Percentiles rank a stretch among this genome's conserved stretches.
These are phyloP conservation scores for Pelargonium citronellum DNA, from an alignment of 441 rosid species.

Conservation along the genomic window DNA sequence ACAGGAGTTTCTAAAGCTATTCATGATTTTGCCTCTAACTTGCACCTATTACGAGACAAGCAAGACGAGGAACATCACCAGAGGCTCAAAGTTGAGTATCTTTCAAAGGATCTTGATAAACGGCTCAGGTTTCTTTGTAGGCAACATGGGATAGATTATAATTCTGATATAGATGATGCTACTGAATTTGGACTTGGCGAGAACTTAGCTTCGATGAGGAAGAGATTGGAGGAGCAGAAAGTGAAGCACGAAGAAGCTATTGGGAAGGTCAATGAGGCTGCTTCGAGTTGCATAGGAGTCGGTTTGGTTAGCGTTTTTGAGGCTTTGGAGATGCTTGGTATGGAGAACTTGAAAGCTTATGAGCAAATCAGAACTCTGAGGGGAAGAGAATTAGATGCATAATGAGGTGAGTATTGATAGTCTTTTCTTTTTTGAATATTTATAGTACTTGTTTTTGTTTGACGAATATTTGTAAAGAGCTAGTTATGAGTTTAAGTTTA, in stretches of 20 bases:
- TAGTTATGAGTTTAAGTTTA: too few relatives aligned
- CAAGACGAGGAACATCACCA: slow-evolving; percentile 30
- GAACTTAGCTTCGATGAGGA: slow-evolving; percentile 20
- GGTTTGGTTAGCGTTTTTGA: slow-evolving; percentile 28
- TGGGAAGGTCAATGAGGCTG: slow-evolving; percentile 27
- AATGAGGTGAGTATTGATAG: not conserved
- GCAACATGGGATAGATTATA: not conserved
- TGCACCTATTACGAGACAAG: slow-evolving; percentile 32
- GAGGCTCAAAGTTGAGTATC: slow-evolving; percentile 10
- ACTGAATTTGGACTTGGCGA: not conserved
- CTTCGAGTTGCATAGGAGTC: slow-evolving; percentile 23
- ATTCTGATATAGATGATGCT: not conserved
- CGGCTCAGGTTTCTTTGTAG: not conserved
- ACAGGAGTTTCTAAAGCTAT: slow-evolving; percentile 29
- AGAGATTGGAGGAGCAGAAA: slow-evolving; percentile 25
- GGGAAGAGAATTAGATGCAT: not conserved
- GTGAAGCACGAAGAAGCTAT: slow-evolving; percentile 25
- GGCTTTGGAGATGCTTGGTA: slow-evolving; percentile 25
- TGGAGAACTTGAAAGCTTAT: slow-evolving; percentile 28
- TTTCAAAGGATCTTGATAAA: slow-evolving; percentile 15
- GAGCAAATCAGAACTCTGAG: slow-evolving; percentile 20
- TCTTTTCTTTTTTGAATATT: too few relatives aligned
- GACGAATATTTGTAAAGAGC: too few relatives aligned
- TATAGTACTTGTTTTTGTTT: too few relatives aligned
- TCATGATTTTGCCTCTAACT: slow-evolving; percentile 27